These are phyloP conservation scores for Linaria vulgaris DNA, from an alignment of 257 asterid species.

Conservation along the genomic window DNA sequence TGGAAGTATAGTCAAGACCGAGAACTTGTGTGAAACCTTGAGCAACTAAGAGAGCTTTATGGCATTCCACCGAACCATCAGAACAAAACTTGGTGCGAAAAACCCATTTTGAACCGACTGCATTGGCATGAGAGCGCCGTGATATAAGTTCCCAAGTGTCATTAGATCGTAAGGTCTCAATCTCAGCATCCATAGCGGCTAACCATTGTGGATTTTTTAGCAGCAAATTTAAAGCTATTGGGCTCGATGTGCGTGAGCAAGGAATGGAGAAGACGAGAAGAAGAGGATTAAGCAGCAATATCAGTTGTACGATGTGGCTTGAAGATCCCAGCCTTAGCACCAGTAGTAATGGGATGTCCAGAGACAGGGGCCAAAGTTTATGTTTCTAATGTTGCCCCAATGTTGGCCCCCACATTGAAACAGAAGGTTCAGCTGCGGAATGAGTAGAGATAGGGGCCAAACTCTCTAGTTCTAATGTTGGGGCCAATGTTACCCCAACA, in stretches of 20 bases:
- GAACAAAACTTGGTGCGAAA: too few relatives aligned
- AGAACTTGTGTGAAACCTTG: neutral
- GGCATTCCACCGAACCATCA: neutral
- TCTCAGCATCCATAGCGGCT: neutral
- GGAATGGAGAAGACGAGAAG: neutral
- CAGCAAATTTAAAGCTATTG: neutral
- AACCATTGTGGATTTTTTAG: neutral
- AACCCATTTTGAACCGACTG: neutral
- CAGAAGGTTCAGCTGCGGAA: too few relatives aligned
- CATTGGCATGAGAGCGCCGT: neutral
- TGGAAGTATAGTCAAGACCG: too few relatives aligned
- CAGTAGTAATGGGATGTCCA: too few relatives aligned
- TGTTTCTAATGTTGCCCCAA: too few relatives aligned
- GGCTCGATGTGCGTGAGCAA: too few relatives aligned
- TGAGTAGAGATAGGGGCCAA: too few relatives aligned
- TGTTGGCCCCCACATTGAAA: too few relatives aligned
- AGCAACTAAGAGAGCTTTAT: neutral
- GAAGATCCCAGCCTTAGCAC: neutral
- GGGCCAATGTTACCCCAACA: too few relatives aligned
- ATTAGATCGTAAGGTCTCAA: neutral
- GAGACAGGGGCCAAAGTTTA: too few relatives aligned
- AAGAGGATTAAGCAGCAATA: neutral
- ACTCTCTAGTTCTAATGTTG: too few relatives aligned
- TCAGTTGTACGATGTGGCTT: neutral
- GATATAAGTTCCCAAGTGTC: neutral